A percentile compares a stretch with the other conserved stretches of the same genome.
Conservation (phyloP, 495 filamentous ascomycete genomes). For the Oidiodendron maius region DNA sequence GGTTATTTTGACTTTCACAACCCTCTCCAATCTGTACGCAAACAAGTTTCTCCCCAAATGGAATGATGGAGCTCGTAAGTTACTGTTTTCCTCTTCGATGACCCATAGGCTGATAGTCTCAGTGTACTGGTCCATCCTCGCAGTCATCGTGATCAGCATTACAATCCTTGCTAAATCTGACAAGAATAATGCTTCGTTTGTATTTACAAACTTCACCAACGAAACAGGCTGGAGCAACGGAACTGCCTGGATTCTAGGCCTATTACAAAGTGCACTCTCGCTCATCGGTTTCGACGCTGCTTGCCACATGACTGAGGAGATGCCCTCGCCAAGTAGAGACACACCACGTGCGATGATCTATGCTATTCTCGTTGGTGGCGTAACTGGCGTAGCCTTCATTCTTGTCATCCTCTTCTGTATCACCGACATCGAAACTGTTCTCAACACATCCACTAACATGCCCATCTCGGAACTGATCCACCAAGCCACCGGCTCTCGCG, state of each 20-base stretch:
- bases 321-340: neutral
- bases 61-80: no score
- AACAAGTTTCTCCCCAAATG: no score
- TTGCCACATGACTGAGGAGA: neutral
- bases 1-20: no score
- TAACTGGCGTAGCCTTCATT: conserved; percentile 19
- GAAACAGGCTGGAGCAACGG: neutral
- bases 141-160: neutral
- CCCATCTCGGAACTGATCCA: conserved; percentile 38
- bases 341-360: neutral
- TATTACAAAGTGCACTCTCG: neutral
- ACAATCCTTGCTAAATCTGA: neutral
- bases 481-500: conserved; percentile 26
- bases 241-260: neutral
- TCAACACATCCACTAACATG: conserved; percentile 34
- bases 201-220: neutral
- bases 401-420: conserved; percentile 30
- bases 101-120: no score
- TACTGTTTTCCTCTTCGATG: no score
- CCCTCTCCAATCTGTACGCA: no score
- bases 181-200: neutral
- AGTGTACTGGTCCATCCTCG: neutral
- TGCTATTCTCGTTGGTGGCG: neutral
- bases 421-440: conserved; percentile 24
- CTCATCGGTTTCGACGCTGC: neutral